Base-by-base conservation (phyloP, 2,329 filamentous ascomycete species). In the Penicillium expansum region DNA sequence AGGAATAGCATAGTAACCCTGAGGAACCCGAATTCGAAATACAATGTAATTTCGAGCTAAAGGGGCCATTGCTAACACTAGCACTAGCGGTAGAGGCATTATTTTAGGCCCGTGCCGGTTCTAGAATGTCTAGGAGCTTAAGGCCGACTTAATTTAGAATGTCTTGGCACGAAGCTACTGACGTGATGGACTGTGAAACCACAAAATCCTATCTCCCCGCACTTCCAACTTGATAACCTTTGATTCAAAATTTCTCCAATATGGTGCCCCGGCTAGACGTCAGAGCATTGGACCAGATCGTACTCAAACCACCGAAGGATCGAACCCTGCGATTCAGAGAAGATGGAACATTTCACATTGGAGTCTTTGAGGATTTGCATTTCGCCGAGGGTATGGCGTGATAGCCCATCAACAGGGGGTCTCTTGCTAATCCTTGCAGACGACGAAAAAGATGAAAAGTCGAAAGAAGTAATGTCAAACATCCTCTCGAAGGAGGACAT, bases 341-440 rank as follows among this genome's bases (percentile, higher is more conserved):
- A 22, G 48, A 70, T 48, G 69, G 68, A 14, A 68, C 64, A 8
- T 80, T 83, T 51, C 76, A 80, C 14, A 76, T 83, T 33, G 69
- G 83, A 2, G 79, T 91, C n/a, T 87, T 91, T 58, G 82, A 84
- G 35, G 88, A 91, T 64, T 72, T 91, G 8, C 88, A 91, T 67
- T 88, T 88, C 66, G 88, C 87, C 13, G 88, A 91, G 69, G 82
- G 84, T 84, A 70, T 62, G 67, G 50, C 13, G 29, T 24, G 11
- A n/a, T n/a, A 11, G 6, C 29, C 5, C 8, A 6, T 4, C 39
- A 18, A 5, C 3, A 4, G 3, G 5, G 4, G 5, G 4, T 6
- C 27, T 6, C 27, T 14, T n/a, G 9, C 35, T 52, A 11, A 55
- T 6, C 3, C 24, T 11, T 13, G 61, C 6, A 54, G 56, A 50